Evolutionary conservation across 495 filamentous ascomycete genomes (phyloP).

Genomic region (Neurospora sp.): DNA sequence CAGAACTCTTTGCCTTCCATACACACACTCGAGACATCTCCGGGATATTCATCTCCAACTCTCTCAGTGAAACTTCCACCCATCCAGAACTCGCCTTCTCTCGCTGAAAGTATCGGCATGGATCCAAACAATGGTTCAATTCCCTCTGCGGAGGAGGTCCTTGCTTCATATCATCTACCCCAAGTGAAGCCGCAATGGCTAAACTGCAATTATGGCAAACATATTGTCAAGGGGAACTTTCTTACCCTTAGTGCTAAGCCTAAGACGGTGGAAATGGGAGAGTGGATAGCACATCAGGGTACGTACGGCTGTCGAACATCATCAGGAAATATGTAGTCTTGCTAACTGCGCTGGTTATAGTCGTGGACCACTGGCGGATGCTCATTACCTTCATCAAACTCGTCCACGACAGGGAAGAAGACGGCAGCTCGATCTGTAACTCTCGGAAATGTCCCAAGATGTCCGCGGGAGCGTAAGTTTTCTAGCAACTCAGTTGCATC

Average conservation of each 20-base stretch:
- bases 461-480: conserved; percentile 77
- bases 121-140: conserved; percentile 21
- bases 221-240: conserved; percentile 93
- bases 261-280: conserved; percentile 82
- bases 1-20: neutral
- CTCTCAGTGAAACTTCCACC: conserved; percentile 21
- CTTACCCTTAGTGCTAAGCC: conserved; percentile 87
- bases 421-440: conserved; percentile 71
- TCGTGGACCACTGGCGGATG: conserved; percentile 82
- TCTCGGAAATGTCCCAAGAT: conserved; percentile 74
- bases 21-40: neutral
- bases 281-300: conserved; percentile 96
- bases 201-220: conserved; percentile 64
- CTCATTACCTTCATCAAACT: conserved; percentile 73
- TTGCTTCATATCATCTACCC: conserved; percentile 43
- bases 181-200: conserved; percentile 29
- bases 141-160: conserved; percentile 35
- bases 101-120: conserved; percentile 27
- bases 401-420: conserved; percentile 68
- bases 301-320: conserved; percentile 18
- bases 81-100: conserved; percentile 22
- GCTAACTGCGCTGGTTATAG: conserved; percentile 31
- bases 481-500: neutral
- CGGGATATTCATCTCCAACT: conserved; percentile 8
- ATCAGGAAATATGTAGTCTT: neutral